These are phyloP conservation scores for Chaetomidium leptoderma DNA, from an alignment of 495 filamentous ascomycete genomes.

Conservation along the genomic window DNA sequence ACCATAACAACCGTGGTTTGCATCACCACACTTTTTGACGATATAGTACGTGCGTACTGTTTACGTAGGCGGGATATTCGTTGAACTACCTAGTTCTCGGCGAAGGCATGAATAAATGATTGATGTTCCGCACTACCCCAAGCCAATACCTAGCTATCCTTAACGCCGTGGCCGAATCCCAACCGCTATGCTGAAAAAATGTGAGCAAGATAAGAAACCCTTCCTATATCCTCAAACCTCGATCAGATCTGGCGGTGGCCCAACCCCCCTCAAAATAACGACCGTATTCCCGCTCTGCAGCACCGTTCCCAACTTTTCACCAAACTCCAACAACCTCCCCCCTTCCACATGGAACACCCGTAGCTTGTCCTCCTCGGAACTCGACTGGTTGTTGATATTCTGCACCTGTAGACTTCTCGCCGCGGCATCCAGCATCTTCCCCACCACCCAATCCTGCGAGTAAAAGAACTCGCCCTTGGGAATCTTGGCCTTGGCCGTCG, in stretches of 20 bases:
- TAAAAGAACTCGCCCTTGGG: slow-evolving; percentile 82
- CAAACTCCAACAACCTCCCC: slow-evolving; percentile 78
- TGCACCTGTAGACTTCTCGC: slow-evolving; percentile 74
- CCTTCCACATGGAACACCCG: slow-evolving; percentile 89
- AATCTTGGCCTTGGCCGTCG: slow-evolving; percentile 67
- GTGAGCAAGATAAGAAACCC: slow-evolving; percentile 3
- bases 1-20: no score
- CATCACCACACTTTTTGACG: no score
- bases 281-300: slow-evolving; percentile 78
- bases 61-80: no score
- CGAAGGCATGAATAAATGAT: no score
- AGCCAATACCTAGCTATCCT: slow-evolving; percentile 10
- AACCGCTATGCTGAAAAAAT: slow-evolving; percentile 24
- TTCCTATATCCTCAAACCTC: slow-evolving; percentile 28
- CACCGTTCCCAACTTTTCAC: slow-evolving; percentile 69
- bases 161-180: slow-evolving; percentile 3
- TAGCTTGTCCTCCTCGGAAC: slow-evolving; percentile 70
- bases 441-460: slow-evolving; percentile 79
- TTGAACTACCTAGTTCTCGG: no score
- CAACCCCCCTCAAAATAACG: slow-evolving; percentile 81
- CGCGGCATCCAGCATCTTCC: slow-evolving; percentile 80
- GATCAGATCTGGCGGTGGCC: slow-evolving; percentile 48
- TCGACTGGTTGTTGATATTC: slow-evolving; percentile 82
- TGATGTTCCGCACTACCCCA: no score
- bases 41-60: no score